A percentile compares a stretch with the other conserved stretches of the same genome.
Conservation (phyloP, 805 yeast genomes). For the Kockiozyma suomiensis region DNA sequence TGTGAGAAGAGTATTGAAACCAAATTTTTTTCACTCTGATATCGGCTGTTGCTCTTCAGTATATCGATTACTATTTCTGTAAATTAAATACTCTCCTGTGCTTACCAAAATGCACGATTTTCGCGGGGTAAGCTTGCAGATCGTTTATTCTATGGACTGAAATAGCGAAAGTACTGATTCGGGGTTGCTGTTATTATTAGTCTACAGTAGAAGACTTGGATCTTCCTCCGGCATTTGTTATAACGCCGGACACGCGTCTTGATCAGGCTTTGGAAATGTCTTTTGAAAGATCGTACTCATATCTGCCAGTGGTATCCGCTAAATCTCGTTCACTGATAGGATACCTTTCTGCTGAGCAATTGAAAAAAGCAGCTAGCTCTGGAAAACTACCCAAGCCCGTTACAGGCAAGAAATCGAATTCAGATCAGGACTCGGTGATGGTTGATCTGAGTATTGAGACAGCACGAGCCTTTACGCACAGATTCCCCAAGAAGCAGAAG, state of each 20-base stretch:
- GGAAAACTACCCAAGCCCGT: conserved; percentile 33
- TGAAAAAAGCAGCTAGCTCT: conserved; percentile 40
- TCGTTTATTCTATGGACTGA: neutral
- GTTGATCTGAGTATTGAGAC: conserved; percentile 1
- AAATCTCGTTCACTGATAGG: conserved; percentile 54
- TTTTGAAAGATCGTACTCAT: conserved; percentile 58
- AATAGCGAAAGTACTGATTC: neutral
- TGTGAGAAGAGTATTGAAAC: too few species aligned
- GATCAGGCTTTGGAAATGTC: conserved; percentile 57
- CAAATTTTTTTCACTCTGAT: too few species aligned
- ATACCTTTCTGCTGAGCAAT: conserved; percentile 49
- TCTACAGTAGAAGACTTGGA: conserved; percentile 65
- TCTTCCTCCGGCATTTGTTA: conserved; percentile 58
- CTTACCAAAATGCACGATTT: conserved; percentile 13
- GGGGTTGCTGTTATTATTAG: conserved; percentile 19
- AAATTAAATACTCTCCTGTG: neutral
- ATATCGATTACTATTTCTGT: too few species aligned
- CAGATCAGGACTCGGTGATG: conserved; percentile 35
- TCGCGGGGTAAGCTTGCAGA: conserved; percentile 17
- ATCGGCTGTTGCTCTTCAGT: too few species aligned
- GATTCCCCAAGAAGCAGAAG: conserved; percentile 37
- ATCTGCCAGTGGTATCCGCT: conserved; percentile 56
- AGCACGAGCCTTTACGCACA: conserved; percentile 31
- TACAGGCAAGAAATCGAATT: neutral
- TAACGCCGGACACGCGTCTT: conserved; percentile 52